A percentile compares a stretch with the other conserved stretches of the same genome.
Conservation (phyloP, 495 filamentous ascomycete genomes). For the Aspergillus haitiensis region DNA sequence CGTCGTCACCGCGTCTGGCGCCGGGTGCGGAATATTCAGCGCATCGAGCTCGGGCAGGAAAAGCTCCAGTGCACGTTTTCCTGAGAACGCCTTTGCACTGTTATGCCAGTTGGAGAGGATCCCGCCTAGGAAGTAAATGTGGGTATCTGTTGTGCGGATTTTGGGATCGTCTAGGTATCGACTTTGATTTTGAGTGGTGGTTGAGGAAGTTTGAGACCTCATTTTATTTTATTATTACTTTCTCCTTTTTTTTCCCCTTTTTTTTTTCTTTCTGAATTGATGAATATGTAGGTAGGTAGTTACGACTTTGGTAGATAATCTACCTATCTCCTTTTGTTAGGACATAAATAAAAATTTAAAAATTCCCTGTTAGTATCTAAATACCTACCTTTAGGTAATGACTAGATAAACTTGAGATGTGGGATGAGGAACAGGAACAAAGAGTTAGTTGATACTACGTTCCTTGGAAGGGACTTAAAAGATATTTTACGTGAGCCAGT, state of each 20-base stretch:
- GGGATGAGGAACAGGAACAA: too few relatives aligned
- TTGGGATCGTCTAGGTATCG: background rate
- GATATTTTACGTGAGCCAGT: too few relatives aligned
- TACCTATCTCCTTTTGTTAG: too few relatives aligned
- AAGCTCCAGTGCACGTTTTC: conserved; percentile 12
- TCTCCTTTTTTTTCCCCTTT: background rate
- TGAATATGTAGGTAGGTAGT: too few relatives aligned
- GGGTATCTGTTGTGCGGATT: conserved; percentile 13
- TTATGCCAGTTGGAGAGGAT: conserved; percentile 19
- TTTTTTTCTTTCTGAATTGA: background rate
- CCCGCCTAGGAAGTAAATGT: conserved; percentile 18
- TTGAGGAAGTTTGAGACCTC: background rate
- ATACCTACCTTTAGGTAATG: too few relatives aligned
- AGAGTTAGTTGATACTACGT: too few relatives aligned
- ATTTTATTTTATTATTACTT: background rate
- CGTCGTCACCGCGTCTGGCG: conserved; percentile 8
- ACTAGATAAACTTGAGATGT: too few relatives aligned
- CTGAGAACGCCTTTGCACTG: conserved; percentile 3
- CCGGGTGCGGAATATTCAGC: conserved; percentile 9
- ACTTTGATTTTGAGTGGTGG: background rate
- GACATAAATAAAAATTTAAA: too few relatives aligned
- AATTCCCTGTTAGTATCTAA: too few relatives aligned
- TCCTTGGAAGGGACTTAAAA: too few relatives aligned
- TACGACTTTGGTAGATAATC: too few relatives aligned
- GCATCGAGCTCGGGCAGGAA: conserved; percentile 14